Conservation (phyloP, 805 yeast genomes). For the Suhomyces sp. region DNA sequence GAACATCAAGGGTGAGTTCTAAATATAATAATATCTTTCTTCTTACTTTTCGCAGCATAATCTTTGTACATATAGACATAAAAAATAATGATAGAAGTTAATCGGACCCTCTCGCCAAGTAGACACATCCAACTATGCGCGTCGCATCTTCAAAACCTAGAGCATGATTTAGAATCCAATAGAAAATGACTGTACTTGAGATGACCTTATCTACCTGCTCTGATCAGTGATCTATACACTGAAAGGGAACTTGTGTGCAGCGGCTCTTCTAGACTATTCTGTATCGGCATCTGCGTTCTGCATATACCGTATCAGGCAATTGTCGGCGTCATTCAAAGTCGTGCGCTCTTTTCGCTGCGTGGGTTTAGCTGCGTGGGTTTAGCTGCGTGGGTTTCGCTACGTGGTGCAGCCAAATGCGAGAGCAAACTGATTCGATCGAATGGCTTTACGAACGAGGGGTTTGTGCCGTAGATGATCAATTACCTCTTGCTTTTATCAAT, state of each 20-base stretch:
- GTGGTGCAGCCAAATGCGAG: neutral
- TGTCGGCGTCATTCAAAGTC: neutral
- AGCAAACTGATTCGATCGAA: neutral
- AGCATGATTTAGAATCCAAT: neutral
- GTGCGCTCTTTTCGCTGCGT: neutral
- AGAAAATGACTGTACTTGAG: neutral
- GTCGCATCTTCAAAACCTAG: neutral
- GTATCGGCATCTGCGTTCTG: neutral
- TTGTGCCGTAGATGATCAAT: neutral
- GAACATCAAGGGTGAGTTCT: slow-evolving; percentile 44
- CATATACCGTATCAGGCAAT: neutral
- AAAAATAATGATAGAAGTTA: slow-evolving; percentile 1
- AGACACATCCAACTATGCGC: neutral
- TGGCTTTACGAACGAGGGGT: neutral
- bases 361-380: neutral
- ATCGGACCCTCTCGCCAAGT: neutral
- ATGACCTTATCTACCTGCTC: neutral
- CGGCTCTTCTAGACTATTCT: neutral
- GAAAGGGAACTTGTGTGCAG: neutral
- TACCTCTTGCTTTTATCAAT: neutral
- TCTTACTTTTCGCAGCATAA: neutral
- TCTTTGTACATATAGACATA: slow-evolving; percentile 4
- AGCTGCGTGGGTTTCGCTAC: neutral
- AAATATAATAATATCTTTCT: slow-evolving; percentile 3
- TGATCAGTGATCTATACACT: neutral